Percentiles rank a stretch among this genome's conserved stretches.
phyloP scores from a whole-genome alignment of 306 rosid genomes.

The Vigna angularis region DNA sequence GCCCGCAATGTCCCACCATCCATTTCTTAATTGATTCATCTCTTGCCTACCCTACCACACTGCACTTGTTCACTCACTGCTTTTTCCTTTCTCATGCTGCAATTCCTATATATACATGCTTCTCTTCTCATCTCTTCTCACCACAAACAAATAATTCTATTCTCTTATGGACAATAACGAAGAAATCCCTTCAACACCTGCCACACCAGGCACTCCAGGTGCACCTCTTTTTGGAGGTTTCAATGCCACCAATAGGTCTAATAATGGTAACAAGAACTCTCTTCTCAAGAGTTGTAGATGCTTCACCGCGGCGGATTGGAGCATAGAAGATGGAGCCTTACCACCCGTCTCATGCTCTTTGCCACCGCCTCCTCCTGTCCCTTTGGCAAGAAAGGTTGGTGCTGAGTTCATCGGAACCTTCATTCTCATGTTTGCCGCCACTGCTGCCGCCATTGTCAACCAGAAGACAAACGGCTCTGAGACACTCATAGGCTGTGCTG shows the following conservation, averaged over 20 bases:
- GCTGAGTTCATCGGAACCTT: conserved; percentile 90
- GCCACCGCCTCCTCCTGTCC: conserved; percentile 56
- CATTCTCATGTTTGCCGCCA: conserved; percentile 72
- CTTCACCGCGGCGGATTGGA: conserved; percentile 63
- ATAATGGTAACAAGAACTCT: conserved; percentile 44
- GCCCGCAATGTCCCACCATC: neutral
- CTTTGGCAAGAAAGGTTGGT: conserved; percentile 88
- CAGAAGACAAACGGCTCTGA: conserved; percentile 75
- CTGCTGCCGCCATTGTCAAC: conserved; percentile 83
- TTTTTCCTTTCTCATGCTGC: neutral
- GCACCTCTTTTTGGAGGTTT: conserved; percentile 78
- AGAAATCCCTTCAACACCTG: conserved; percentile 71
- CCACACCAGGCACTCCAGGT: conserved; percentile 84
- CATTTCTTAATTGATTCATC: neutral
- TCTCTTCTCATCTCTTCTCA: too few relatives aligned
- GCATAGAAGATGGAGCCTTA: conserved; percentile 71
- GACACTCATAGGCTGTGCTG: conserved; percentile 75
- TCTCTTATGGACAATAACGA: conserved; percentile 47
- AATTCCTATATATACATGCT: neutral
- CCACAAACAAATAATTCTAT: too few relatives aligned
- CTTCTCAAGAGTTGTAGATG: conserved; percentile 65
- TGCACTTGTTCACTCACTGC: too few relatives aligned
- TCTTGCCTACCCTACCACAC: too few relatives aligned
- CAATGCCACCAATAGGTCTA: conserved; percentile 29
- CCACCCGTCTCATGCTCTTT: conserved; percentile 67